Percentiles rank a stretch among this genome's conserved stretches.
Evolutionary conservation across 2,329 filamentous ascomycete genomes (phyloP).

Genomic region (Dactylellina haptotyla): DNA sequence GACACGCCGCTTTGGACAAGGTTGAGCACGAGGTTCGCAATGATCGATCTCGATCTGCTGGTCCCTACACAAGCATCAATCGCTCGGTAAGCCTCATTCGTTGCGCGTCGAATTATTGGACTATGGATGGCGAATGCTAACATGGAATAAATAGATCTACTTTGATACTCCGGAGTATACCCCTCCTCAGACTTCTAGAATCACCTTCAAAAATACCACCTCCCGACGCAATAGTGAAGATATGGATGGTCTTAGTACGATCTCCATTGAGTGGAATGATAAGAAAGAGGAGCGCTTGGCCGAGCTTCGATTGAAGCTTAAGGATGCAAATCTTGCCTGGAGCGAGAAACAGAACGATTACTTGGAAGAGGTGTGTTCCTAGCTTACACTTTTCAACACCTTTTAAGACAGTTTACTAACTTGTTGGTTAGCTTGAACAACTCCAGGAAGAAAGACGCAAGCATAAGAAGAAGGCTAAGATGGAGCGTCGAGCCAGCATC

Average conservation of each 20-base stretch:
- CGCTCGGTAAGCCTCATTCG: slow-evolving; percentile 27
- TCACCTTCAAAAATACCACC: slow-evolving; percentile 44
- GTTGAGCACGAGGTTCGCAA: slow-evolving; percentile 48
- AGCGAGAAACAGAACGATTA: slow-evolving; percentile 48
- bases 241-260: slow-evolving; percentile 48
- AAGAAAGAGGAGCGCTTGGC: slow-evolving; percentile 35
- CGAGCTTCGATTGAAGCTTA: slow-evolving; percentile 36
- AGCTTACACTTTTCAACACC: neutral
- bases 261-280: slow-evolving; percentile 40
- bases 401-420: neutral
- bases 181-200: slow-evolving; percentile 37
- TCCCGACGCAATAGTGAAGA: slow-evolving; percentile 52
- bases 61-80: slow-evolving; percentile 43
- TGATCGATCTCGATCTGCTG: slow-evolving; percentile 28
- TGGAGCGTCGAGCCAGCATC: slow-evolving; percentile 29
- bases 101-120: neutral
- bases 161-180: slow-evolving; percentile 38
- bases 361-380: slow-evolving; percentile 39
- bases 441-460: slow-evolving; percentile 44
- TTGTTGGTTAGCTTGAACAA: slow-evolving; percentile 27
- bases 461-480: slow-evolving; percentile 47
- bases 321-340: slow-evolving; percentile 45
- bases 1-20: slow-evolving; percentile 46
- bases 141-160: slow-evolving; percentile 19
- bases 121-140: neutral